Conservation (phyloP, 129 eudicot species). For the Centaurea solstitialis region DNA sequence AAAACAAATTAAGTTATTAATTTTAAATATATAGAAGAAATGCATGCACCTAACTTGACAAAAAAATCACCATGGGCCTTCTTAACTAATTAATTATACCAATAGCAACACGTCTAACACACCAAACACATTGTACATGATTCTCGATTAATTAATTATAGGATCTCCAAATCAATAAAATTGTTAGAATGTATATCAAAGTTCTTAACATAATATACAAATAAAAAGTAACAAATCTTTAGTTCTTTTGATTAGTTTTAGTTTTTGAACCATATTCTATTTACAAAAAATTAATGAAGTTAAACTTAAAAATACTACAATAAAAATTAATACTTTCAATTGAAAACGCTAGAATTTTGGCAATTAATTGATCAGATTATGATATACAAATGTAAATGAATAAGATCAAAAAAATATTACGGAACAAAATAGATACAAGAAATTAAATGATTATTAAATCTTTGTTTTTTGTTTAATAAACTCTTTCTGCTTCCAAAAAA, state of each 20-base stretch:
- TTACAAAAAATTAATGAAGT: too few species aligned
- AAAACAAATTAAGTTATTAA: too few species aligned
- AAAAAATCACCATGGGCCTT: not conserved
- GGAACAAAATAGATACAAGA: too few species aligned
- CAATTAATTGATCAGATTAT: too few species aligned
- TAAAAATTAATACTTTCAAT: too few species aligned
- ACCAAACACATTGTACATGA: constrained; percentile 13
- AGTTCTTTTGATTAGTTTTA: too few species aligned
- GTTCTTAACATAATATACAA: not conserved
- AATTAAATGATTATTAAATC: too few species aligned
- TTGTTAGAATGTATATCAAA: not conserved
- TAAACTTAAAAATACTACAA: not conserved
- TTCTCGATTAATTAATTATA: not conserved
- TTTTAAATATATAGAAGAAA: too few species aligned
- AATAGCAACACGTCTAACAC: not conserved
- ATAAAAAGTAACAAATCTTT: not conserved
- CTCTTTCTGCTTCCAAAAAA: not conserved
- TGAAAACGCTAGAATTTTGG: too few species aligned
- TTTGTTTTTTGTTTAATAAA: too few species aligned
- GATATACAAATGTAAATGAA: too few species aligned
- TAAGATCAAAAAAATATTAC: too few species aligned
- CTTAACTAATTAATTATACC: not conserved
- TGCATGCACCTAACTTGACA: not conserved
- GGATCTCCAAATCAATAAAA: not conserved
- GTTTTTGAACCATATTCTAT: not conserved